A percentile compares a stretch with the other conserved stretches of the same genome.
These are phyloP conservation scores for Fusarium sp. DNA, from an alignment of 2,329 filamentous ascomycete species.

Conservation along the genomic window DNA sequence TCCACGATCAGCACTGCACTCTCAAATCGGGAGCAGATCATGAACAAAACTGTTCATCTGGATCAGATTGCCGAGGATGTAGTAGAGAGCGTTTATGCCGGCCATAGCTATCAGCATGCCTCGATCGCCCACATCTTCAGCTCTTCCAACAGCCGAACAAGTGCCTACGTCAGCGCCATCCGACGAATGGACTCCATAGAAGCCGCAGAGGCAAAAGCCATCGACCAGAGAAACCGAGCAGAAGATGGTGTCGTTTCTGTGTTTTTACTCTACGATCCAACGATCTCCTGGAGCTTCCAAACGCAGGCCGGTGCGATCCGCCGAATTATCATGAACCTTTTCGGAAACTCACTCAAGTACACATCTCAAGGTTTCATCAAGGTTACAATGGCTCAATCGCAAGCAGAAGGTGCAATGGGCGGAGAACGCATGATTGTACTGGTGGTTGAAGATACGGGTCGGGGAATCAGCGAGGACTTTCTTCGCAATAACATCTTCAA, in stretches of 20 bases:
- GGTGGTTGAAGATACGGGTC: conserved; percentile 70
- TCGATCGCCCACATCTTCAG: background rate
- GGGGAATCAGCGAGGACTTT: conserved; percentile 72
- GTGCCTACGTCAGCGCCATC: background rate
- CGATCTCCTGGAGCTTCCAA: conserved; percentile 59
- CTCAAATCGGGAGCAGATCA: too few relatives aligned
- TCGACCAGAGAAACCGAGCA: background rate
- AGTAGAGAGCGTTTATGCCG: conserved; percentile 6
- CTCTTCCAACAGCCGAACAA: too few relatives aligned
- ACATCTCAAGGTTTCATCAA: conserved; percentile 53
- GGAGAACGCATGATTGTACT: conserved; percentile 44
- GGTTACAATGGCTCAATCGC: conserved; percentile 38
- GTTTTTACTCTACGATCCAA: background rate
- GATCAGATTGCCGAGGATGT: background rate
- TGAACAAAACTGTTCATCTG: background rate
- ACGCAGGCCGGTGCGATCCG: conserved; percentile 61
- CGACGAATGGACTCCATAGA: background rate
- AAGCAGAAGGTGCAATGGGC: background rate
- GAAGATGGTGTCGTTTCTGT: background rate
- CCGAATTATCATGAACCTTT: conserved; percentile 69
- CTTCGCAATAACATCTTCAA: conserved; percentile 69
- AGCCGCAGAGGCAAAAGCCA: background rate
- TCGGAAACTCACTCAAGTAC: conserved; percentile 73
- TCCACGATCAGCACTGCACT: too few relatives aligned
- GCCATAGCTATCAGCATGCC: background rate